Evolutionary conservation across 116 monocot species (phyloP), one percentile per base, ranked within the genome.

Genomic region (Thalassia testudinum): DNA sequence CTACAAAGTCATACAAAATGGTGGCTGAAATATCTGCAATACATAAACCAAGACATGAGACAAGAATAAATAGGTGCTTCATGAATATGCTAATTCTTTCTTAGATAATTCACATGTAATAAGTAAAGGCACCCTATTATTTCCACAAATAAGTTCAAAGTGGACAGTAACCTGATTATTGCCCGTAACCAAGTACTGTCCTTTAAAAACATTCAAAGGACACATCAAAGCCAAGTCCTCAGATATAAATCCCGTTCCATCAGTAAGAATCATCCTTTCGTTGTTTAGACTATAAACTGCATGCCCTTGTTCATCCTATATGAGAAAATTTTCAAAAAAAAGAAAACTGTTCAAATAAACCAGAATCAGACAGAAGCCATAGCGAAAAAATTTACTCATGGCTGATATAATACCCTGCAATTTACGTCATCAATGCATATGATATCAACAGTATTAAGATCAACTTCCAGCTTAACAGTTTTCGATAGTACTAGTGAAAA

Each of bases 231-330:
- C 82, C 21, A 87, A 51, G 34, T 87, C 75, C 50, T 75, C 78
- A 26, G 87, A 87, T 34, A 87, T 75, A 62, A 75, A 73, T 26
- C 87, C 87, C 27, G 87, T 82, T 49, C 87, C 87, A 73, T 87
- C 87, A 24, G 87, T 87, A 67, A 78, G 82, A 21, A 87, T 78
- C 47, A 51, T 68, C 17, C n/a, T 28, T 15, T 78, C 60, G 16
- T 62, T 64, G 43, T 77, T 61, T 64, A 66, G 53, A 61, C 52
- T 13, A 13, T 54, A 58, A 38, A 69, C 27, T 57, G 64, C 22
- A 16, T 27, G 52, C 21, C 78, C 86, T 52, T 55, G 10, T 28
- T 61, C 68, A 52, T 77, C 75, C 86, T 86, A 49, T 19, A 61
- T 21, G 6, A 34, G 52, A 40, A 34, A 10, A 10, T 34, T n/a